Conservation (phyloP, 163 green algal genomes). For the Scenedesmus sp. region DNA sequence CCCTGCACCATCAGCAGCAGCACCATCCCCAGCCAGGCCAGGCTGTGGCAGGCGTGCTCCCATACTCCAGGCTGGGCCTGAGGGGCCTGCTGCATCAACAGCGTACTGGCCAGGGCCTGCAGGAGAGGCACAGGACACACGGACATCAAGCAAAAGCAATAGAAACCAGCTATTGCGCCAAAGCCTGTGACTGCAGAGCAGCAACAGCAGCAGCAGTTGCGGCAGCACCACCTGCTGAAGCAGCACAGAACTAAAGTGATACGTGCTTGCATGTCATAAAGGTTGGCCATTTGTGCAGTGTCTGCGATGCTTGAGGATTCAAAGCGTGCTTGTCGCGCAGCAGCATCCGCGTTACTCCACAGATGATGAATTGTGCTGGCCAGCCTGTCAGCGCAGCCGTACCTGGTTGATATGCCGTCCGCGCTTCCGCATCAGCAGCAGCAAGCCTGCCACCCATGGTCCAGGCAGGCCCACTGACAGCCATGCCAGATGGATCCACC, state of each 20-base stretch:
- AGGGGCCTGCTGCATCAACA: not conserved
- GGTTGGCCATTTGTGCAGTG: too few relatives aligned
- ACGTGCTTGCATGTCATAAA: too few relatives aligned
- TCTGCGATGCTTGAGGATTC: too few relatives aligned
- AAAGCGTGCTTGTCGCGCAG: too few relatives aligned
- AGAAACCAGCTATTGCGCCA: too few relatives aligned
- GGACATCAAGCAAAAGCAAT: too few relatives aligned
- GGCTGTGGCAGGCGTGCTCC: not conserved
- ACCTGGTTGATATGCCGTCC: not conserved
- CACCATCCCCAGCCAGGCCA: not conserved
- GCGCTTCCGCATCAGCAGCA: not conserved
- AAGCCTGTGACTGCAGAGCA: too few relatives aligned
- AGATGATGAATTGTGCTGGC: not conserved
- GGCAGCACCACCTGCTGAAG: too few relatives aligned
- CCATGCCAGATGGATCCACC: not conserved
- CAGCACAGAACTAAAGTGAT: too few relatives aligned
- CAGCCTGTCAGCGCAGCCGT: not conserved
- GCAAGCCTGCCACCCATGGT: not conserved
- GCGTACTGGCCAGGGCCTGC: slow-evolving; percentile 25
- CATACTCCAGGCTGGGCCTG: slow-evolving; percentile 27
- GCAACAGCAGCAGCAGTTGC: too few relatives aligned
- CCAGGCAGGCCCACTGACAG: slow-evolving; percentile 1
- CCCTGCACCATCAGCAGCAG: not conserved
- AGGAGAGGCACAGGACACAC: not conserved
- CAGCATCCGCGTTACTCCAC: not conserved